A percentile compares a stretch with the other conserved stretches of the same genome.
phyloP scores from a whole-genome alignment of 768 basidiomycete species.

The Pulveroboletus sp. region DNA sequence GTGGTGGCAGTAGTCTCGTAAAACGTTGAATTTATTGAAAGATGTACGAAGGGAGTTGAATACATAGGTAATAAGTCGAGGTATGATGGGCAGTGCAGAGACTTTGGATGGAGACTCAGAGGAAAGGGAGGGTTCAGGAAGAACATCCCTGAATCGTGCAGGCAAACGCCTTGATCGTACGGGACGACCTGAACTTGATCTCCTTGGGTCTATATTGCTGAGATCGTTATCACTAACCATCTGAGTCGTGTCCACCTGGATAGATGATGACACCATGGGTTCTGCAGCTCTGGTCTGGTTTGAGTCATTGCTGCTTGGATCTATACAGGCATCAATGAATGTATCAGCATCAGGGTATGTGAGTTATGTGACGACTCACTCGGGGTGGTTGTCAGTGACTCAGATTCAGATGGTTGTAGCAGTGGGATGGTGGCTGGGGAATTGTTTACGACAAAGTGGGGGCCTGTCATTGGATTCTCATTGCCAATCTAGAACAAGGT shows the following conservation, averaged over 20 bases:
- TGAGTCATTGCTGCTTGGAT: no score
- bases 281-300: background rate
- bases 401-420: no score
- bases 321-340: no score
- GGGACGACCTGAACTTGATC: background rate
- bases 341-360: no score
- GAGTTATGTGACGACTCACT: no score
- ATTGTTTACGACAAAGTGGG: no score
- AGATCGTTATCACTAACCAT: no score
- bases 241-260: background rate
- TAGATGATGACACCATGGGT: background rate
- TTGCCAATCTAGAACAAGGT: background rate
- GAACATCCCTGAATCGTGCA: conserved; percentile 12
- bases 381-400: no score
- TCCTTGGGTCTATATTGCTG: background rate
- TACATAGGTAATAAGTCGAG: background rate
- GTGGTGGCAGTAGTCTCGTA: background rate
- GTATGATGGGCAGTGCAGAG: background rate
- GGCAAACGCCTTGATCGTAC: background rate
- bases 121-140: conserved; percentile 11
- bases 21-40: background rate
- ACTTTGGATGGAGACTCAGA: background rate
- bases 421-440: no score
- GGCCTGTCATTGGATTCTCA: no score
- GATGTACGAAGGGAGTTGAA: background rate